phyloP scores from a whole-genome alignment of 495 filamentous ascomycete genomes.

The Aspergillus panamensis region DNA sequence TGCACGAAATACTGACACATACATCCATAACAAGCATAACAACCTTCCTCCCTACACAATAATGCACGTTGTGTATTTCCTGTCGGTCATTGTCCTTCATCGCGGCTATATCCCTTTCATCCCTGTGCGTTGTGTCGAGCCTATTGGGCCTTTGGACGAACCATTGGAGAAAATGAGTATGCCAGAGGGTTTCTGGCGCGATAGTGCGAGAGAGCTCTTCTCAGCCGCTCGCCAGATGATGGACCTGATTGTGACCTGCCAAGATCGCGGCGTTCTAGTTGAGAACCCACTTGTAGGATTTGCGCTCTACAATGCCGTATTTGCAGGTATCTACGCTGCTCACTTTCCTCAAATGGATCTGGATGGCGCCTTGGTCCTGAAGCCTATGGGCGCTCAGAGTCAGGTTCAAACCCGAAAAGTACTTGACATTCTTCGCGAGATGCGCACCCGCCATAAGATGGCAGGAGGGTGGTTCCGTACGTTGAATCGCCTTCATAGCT shows the following conservation, averaged over 20 bases:
- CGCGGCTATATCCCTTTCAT: constrained; percentile 81
- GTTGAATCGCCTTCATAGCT: constrained; percentile 63
- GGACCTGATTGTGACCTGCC: constrained; percentile 69
- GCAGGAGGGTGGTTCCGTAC: constrained; percentile 66
- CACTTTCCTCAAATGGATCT: constrained; percentile 80
- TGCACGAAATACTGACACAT: constrained; percentile 70
- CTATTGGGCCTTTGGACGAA: constrained; percentile 68
- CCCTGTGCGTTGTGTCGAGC: constrained; percentile 63
- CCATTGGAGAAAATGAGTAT: constrained; percentile 52
- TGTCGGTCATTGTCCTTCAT: constrained; percentile 76
- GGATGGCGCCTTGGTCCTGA: constrained; percentile 52
- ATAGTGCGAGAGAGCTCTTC: constrained; percentile 71
- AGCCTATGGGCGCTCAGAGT: constrained; percentile 24
- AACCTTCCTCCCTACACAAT: constrained; percentile 71
- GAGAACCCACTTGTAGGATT: constrained; percentile 80
- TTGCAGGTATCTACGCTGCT: constrained; percentile 64
- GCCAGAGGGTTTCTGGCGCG: constrained; percentile 66
- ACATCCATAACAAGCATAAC: constrained; percentile 63
- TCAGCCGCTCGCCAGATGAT: constrained; percentile 69
- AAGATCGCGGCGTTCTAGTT: constrained; percentile 65
- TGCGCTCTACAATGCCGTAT: constrained; percentile 77
- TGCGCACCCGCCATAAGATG: constrained; percentile 66
- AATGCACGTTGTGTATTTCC: constrained; percentile 72
- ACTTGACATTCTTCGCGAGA: constrained; percentile 54
- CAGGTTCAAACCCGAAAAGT: constrained; percentile 47